A percentile compares a stretch with the other conserved stretches of the same genome.
Conservation (phyloP, 2,329 filamentous ascomycete species). For the Talaromyces amestolkiae region DNA sequence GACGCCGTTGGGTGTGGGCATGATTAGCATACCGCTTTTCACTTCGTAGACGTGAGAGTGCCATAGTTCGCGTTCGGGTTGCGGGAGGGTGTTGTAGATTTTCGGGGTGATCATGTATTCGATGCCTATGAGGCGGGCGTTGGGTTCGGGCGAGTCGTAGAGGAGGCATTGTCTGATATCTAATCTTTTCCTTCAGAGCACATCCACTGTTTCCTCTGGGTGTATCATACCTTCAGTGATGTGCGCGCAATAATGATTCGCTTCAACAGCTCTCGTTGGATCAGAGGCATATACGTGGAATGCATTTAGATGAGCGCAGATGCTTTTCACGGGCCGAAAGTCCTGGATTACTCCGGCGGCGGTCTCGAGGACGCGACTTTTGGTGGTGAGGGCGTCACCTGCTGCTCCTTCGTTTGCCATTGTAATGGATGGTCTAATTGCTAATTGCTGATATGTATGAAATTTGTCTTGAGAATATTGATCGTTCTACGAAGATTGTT, state of each 20-base stretch:
- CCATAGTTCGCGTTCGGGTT: constrained; percentile 72
- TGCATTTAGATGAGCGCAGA: constrained; percentile 83
- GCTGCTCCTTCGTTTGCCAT: constrained; percentile 22
- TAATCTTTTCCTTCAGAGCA: constrained; percentile 23
- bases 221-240: constrained; percentile 56
- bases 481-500: neutral
- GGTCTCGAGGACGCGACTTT: constrained; percentile 39
- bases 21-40: constrained; percentile 44
- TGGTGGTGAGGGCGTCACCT: constrained; percentile 34
- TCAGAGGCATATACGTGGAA: constrained; percentile 80
- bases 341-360: constrained; percentile 39
- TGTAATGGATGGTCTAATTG: neutral
- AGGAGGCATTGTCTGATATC: constrained; percentile 83
- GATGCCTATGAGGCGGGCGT: constrained; percentile 74
- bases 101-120: constrained; percentile 80
- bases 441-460: neutral
- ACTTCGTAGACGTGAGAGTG: constrained; percentile 63
- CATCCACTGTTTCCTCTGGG: no score
- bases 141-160: constrained; percentile 67
- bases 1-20: constrained; percentile 35
- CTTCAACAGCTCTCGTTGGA: constrained; percentile 65
- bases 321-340: constrained; percentile 68
- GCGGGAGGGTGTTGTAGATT: constrained; percentile 64
- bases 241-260: constrained; percentile 83
- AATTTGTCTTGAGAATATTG: neutral